phyloP scores from a whole-genome alignment of 2,329 filamentous ascomycete genomes.

The Juglanconis juglandina region DNA sequence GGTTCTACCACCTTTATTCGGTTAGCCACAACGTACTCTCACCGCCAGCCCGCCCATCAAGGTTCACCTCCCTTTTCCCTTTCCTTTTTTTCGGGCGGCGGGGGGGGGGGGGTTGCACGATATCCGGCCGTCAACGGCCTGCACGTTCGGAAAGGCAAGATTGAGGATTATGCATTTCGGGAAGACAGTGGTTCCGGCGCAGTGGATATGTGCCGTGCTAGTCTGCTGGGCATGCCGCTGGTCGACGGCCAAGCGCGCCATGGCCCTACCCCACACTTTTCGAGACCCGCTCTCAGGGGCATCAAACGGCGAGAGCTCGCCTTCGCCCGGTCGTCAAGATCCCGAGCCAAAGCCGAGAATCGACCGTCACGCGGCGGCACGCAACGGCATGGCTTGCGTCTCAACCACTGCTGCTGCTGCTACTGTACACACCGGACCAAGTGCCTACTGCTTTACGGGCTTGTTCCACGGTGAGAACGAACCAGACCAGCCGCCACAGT shows the following conservation, averaged over 20 bases:
- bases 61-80: too few relatives aligned
- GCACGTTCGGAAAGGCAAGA: neutral
- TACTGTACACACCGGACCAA: too few relatives aligned
- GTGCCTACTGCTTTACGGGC: too few relatives aligned
- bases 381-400: neutral
- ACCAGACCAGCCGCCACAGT: too few relatives aligned
- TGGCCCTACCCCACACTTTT: slow-evolving; percentile 9
- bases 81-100: too few relatives aligned
- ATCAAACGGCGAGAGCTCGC: slow-evolving; percentile 8
- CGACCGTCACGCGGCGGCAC: slow-evolving; percentile 12
- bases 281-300: neutral
- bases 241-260: neutral
- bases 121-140: neutral
- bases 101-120: too few relatives aligned
- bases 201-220: neutral
- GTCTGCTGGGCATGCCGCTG: too few relatives aligned
- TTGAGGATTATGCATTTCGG: neutral
- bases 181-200: neutral
- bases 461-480: too few relatives aligned
- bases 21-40: too few relatives aligned
- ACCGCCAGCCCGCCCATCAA: too few relatives aligned
- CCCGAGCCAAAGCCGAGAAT: slow-evolving; percentile 26
- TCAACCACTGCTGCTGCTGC: too few relatives aligned
- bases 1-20: too few relatives aligned
- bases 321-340: slow-evolving; percentile 13